Evolutionary conservation across 306 rosid species (phyloP), one percentile per base, ranked within the genome.

Genomic region (Geum urbanum): DNA sequence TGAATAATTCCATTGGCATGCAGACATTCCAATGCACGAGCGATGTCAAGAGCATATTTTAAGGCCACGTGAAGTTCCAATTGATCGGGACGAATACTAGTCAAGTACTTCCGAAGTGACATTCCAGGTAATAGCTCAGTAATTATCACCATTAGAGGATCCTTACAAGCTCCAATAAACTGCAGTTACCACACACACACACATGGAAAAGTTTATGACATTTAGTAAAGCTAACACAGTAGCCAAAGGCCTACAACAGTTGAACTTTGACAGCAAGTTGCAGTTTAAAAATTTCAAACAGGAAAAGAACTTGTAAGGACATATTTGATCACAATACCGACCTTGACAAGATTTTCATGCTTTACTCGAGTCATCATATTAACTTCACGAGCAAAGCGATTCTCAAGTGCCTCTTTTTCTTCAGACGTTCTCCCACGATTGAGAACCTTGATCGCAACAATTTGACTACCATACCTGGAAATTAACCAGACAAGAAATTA

Each of bases 81-180:
- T 48, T 39, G 82, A 9, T 79, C 40, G 11, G 97, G 97, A 54
- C 99, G 97, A 78, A 91, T 74, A 67, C 81, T 82, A 16, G 40
- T 69, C 66, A 94, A 78, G 67, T 88, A 91, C 66, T 89, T 94
- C 71, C 99, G 86, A 40, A 94, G 82, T 18, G 99, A 94, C 99
- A 94, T 94, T 68, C 96, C 99, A 2, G 99, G 99, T 71, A 94
- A 86, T 45, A 94, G 82, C 80, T 94, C 99, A 13, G 99, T 94
- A 20, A 94, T 97, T 74, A 94, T 89, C 82, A 94, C 99, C 99
- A 94, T 94, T 61, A 94, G 77, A 58, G 95, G 99, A 79, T 87
- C 99, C 80, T 94, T 91, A 76, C 99, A 94, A 16, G 97, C 97
- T 87, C 99, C 99, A 59, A 94, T 83, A 75, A 94, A 94, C 99